phyloP scores from a whole-genome alignment of 2,329 filamentous ascomycete genomes.

The Stagonosporopsis vannaccii region DNA sequence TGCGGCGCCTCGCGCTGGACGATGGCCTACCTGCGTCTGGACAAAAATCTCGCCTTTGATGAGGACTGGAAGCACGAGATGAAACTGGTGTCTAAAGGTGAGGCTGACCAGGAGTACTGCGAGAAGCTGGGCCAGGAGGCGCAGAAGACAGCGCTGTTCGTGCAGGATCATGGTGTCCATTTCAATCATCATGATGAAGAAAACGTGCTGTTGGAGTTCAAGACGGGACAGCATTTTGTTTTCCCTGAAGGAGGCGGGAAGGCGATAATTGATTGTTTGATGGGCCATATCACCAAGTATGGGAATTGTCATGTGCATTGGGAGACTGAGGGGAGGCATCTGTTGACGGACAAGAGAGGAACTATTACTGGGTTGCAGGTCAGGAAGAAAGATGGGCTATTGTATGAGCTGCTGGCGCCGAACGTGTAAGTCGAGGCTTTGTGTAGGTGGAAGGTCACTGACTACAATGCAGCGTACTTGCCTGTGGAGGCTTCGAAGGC shows the following conservation, averaged over 20 bases:
- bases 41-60: slow-evolving; percentile 48
- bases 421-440: background rate
- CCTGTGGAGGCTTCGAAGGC: background rate
- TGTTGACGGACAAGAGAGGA: background rate
- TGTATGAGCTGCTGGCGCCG: background rate
- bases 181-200: slow-evolving; percentile 49
- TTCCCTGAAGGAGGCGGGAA: slow-evolving; percentile 50
- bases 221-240: slow-evolving; percentile 49
- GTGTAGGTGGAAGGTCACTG: background rate
- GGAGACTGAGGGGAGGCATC: background rate
- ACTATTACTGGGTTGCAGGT: background rate
- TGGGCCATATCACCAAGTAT: slow-evolving; percentile 44
- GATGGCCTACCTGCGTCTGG: slow-evolving; percentile 53
- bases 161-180: background rate
- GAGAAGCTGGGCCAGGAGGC: background rate
- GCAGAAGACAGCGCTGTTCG: background rate
- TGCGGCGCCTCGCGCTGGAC: slow-evolving; percentile 53
- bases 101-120: background rate
- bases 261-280: slow-evolving; percentile 49
- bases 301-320: slow-evolving; percentile 23
- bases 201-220: slow-evolving; percentile 50
- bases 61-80: slow-evolving; percentile 48
- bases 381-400: background rate
- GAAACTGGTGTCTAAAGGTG: slow-evolving; percentile 45
- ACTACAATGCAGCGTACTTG: background rate